These are phyloP conservation scores for Azolla pinnata DNA, from an alignment of 75 land plant species.

Conservation along the genomic window DNA sequence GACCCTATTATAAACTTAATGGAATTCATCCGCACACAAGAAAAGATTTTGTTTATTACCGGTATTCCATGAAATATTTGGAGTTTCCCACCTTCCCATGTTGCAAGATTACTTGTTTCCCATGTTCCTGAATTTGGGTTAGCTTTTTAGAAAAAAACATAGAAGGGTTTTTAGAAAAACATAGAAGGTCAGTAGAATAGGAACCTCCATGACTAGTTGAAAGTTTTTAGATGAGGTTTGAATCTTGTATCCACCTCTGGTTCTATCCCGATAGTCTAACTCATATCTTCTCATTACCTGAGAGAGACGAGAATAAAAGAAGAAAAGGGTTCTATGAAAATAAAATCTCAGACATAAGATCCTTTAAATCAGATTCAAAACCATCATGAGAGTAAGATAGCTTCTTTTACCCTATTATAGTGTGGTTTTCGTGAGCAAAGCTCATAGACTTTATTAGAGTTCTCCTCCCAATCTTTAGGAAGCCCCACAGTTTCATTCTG, in stretches of 20 bases:
- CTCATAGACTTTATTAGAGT: conserved; percentile 33
- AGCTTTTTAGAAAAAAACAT: neutral
- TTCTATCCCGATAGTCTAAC: conserved; percentile 59
- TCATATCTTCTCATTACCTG: conserved; percentile 53
- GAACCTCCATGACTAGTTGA: conserved; percentile 70
- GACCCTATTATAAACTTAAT: neutral
- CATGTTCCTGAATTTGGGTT: conserved; percentile 39
- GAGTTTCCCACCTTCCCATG: conserved; percentile 63
- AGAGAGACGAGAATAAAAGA: neutral
- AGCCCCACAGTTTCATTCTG: conserved; percentile 30
- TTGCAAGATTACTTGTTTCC: conserved; percentile 56
- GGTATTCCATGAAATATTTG: conserved; percentile 69
- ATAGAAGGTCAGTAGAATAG: neutral
- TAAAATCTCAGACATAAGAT: too few species aligned
- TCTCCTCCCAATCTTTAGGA: conserved; percentile 53
- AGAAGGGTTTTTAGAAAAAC: neutral
- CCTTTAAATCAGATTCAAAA: too few species aligned
- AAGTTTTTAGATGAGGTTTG: conserved; percentile 72
- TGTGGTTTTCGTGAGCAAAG: conserved; percentile 49
- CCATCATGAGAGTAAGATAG: neutral
- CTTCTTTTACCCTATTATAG: conserved; percentile 47
- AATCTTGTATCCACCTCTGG: conserved; percentile 38
- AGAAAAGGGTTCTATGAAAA: too few species aligned
- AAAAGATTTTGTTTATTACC: conserved; percentile 24
- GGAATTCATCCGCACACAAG: neutral